Base-by-base conservation (phyloP, 352 stramenopile genomes). In the Blastocystis hominis region DNA sequence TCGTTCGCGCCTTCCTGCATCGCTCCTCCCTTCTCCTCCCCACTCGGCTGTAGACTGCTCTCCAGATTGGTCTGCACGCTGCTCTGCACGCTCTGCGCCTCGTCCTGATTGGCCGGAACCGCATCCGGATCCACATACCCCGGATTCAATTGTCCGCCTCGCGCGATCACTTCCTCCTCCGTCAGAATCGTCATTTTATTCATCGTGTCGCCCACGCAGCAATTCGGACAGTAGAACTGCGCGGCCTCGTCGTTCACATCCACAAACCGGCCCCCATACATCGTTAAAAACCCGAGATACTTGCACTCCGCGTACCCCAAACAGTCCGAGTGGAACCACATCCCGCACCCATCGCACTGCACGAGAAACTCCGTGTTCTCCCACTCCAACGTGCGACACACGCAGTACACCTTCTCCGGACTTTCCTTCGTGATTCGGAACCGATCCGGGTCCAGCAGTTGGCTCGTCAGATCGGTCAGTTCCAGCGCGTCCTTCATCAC, bases 281-380 rank as follows among this genome's bases (percentile, higher is more conserved):
- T 78, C 4, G 68, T 78, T 17, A 78, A 46, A 38, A 40, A 78
- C 10, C 47, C 47, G 24, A 62, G 62, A 38, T 78, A 78, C 10
- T 56, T 55, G 24, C 42, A 62, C 68, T 78, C 68, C n/a, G 68
- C 68, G 53, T 38, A 86, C 17, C 75, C 75, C 17, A 86, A 72
- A 38, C 75, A 86, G 42, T 59, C 69, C 10, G 75, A 54, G 46
- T 86, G 75, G 42, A 86, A 75, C 75, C 75, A 86, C 1, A 30
- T 17, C 15, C 24, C 44, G 50, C 75, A 86, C 10, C 34, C 56
- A 36, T 86, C 75, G 50, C 75, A 86, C 30, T 44, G 30, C 6
- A 86, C 62, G 50, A 86, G 69, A 38, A 68, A 86, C 34, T 86
- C 75, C 62, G 38, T 24, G n/a, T 40, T 55, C 50, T 47, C 24